A percentile compares a stretch with the other conserved stretches of the same genome.
Conservation (phyloP, 345 rosid genomes). For the Reutealis trisperma region DNA sequence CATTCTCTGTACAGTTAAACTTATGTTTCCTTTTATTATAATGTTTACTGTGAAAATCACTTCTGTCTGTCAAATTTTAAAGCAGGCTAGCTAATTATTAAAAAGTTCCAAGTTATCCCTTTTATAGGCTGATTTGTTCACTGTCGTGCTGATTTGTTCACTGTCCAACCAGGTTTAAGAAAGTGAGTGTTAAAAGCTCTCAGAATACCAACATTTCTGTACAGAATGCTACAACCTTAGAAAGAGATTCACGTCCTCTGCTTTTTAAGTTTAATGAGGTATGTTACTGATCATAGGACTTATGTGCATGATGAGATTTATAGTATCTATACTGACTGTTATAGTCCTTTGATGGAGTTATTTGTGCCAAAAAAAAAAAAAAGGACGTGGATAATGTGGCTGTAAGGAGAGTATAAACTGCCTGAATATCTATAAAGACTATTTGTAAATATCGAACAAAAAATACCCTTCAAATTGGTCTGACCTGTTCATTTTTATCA, state of each 20-base stretch:
- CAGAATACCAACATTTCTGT: conserved; percentile 38
- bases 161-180: conserved; percentile 61
- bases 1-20: not conserved
- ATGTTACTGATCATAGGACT: conserved; percentile 10
- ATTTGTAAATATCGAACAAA: too few relatives aligned
- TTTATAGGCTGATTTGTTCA: conserved; percentile 14
- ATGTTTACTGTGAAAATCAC: not conserved
- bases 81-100: not conserved
- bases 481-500: too few relatives aligned
- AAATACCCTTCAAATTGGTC: too few relatives aligned
- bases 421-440: too few relatives aligned
- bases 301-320: not conserved
- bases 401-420: too few relatives aligned
- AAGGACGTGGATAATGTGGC: too few relatives aligned
- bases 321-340: not conserved
- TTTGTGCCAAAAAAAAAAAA: too few relatives aligned
- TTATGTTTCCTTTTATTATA: too few relatives aligned
- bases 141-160: conserved; percentile 16
- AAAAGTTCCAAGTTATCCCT: not conserved
- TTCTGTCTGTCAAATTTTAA: not conserved
- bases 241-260: conserved; percentile 72
- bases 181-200: conserved; percentile 48
- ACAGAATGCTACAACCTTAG: conserved; percentile 42
- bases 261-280: conserved; percentile 95
- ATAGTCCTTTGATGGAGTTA: not conserved